These are phyloP conservation scores for Tolypocladium tropicale DNA, from an alignment of 2,329 filamentous ascomycete genomes.

Conservation along the genomic window DNA sequence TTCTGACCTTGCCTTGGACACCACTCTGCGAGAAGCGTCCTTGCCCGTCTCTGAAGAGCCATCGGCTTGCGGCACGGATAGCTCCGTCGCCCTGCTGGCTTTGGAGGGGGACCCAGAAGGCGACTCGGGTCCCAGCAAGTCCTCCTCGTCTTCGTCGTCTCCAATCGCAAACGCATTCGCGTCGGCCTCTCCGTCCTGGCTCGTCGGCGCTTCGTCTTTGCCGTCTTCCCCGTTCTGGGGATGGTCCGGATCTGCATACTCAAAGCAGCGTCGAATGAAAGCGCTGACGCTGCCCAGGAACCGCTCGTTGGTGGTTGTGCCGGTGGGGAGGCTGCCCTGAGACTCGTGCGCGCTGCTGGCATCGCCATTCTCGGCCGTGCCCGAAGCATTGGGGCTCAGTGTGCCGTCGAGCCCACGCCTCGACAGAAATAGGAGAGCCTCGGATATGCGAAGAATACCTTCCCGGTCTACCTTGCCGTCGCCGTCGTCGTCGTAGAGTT, in stretches of 20 bases:
- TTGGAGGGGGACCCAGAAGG: slow-evolving; percentile 30
- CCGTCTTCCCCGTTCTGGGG: slow-evolving; percentile 45
- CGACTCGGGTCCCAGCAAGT: slow-evolving; percentile 51
- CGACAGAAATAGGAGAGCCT: slow-evolving; percentile 86
- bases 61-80: slow-evolving; percentile 20
- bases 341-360: slow-evolving; percentile 18
- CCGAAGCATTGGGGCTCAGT: slow-evolving; percentile 54
- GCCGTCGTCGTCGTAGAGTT: slow-evolving; percentile 86
- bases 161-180: slow-evolving; percentile 61
- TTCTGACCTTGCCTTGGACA: slow-evolving; percentile 58
- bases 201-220: slow-evolving; percentile 8
- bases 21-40: slow-evolving; percentile 24
- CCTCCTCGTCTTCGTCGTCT: slow-evolving; percentile 49
- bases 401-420: slow-evolving; percentile 74
- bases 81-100: slow-evolving; percentile 31
- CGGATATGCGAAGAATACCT: slow-evolving; percentile 88
- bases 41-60: slow-evolving; percentile 6
- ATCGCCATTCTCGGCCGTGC: slow-evolving; percentile 37
- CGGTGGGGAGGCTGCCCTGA: slow-evolving; percentile 29
- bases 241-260: slow-evolving; percentile 91
- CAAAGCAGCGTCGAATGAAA: slow-evolving; percentile 93
- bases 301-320: slow-evolving; percentile 66
- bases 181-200: slow-evolving; percentile 19
- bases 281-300: slow-evolving; percentile 90
- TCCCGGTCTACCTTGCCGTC: slow-evolving; percentile 91